These are phyloP conservation scores for Saccharomycopsis hybrid DNA, from an alignment of 1,139 yeast species.

Conservation along the genomic window DNA sequence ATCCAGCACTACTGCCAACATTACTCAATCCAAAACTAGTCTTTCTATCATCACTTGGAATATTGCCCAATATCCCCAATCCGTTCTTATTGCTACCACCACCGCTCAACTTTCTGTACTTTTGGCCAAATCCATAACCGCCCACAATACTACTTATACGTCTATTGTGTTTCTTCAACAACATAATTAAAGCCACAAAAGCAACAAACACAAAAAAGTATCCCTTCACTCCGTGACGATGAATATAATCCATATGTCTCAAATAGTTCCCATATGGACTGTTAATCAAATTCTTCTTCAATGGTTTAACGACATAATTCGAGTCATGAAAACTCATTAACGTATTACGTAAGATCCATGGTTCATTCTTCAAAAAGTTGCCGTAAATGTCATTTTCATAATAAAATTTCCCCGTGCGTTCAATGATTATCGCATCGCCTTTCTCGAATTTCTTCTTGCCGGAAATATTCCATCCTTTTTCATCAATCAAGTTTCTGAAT, in stretches of 20 bases:
- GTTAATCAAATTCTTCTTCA: slow-evolving; percentile 32
- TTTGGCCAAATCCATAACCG: neutral
- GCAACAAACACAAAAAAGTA: slow-evolving; percentile 29
- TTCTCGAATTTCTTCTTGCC: slow-evolving; percentile 29
- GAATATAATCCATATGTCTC: slow-evolving; percentile 40
- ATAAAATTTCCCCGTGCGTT: slow-evolving; percentile 30
- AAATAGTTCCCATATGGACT: slow-evolving; percentile 39
- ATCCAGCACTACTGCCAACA: neutral
- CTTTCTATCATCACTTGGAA: slow-evolving; percentile 9
- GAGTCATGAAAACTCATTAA: slow-evolving; percentile 27
- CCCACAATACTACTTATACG: neutral
- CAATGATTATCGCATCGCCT: slow-evolving; percentile 43
- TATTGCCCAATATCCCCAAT: slow-evolving; percentile 20
- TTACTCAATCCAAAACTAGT: neutral
- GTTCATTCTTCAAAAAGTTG: slow-evolving; percentile 26
- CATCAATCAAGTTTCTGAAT: slow-evolving; percentile 30
- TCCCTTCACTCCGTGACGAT: slow-evolving; percentile 40
- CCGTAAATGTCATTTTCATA: slow-evolving; percentile 34
- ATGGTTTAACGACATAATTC: slow-evolving; percentile 10
- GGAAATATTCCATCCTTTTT: slow-evolving; percentile 39
- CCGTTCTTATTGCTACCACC: slow-evolving; percentile 4
- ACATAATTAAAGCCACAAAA: slow-evolving; percentile 20
- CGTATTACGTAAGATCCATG: slow-evolving; percentile 26
- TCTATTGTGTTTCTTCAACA: neutral
- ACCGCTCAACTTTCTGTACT: slow-evolving; percentile 2